phyloP scores from a whole-genome alignment of 345 rosid genomes.

The Balakata baccata region DNA sequence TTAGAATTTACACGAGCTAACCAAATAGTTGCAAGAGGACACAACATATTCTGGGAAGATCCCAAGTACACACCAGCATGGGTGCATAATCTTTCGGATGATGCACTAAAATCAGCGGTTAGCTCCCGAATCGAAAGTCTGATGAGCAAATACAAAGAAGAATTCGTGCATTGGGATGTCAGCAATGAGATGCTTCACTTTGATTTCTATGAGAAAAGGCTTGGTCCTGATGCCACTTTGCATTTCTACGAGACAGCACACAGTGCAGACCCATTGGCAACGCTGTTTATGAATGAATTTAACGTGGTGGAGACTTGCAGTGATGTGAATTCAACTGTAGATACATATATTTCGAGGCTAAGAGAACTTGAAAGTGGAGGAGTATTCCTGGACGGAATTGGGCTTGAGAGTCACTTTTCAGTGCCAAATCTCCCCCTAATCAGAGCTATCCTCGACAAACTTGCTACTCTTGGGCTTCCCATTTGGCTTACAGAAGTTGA shows the following conservation, averaged over 20 bases:
- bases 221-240: conserved; percentile 61
- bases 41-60: conserved; percentile 92
- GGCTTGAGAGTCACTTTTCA: conserved; percentile 73
- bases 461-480: conserved; percentile 66
- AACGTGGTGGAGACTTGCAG: conserved; percentile 80
- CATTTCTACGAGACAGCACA: conserved; percentile 61
- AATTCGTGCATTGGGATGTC: conserved; percentile 80
- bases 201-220: conserved; percentile 61
- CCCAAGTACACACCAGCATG: conserved; percentile 65
- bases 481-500: conserved; percentile 91
- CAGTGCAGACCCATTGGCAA: conserved; percentile 56
- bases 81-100: conserved; percentile 48
- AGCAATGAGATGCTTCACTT: conserved; percentile 91
- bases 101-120: conserved; percentile 53
- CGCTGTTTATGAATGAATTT: conserved; percentile 73
- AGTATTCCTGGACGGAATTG: conserved; percentile 59
- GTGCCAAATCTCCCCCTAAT: conserved; percentile 63
- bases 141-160: conserved; percentile 67
- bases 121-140: conserved; percentile 59
- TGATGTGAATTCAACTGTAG: conserved; percentile 67
- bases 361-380: conserved; percentile 54
- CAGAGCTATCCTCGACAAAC: conserved; percentile 67
- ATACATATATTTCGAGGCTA: conserved; percentile 48
- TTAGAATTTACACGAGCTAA: conserved; percentile 53
- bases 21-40: conserved; percentile 65